These are phyloP conservation scores for Sextonia rubra DNA, from an alignment of 164 flowering plant species.

Conservation along the genomic window DNA sequence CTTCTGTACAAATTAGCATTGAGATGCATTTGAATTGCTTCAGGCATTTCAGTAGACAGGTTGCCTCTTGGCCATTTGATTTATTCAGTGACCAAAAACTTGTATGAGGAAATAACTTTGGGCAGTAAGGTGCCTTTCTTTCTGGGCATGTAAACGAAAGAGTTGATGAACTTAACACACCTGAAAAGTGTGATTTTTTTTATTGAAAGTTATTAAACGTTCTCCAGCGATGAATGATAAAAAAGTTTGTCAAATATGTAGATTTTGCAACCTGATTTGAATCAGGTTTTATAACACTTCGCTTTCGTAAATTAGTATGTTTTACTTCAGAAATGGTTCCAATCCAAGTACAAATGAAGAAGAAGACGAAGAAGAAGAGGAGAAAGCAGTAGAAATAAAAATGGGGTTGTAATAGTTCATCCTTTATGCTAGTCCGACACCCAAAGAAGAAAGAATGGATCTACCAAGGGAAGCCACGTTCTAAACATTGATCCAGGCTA, in stretches of 20 bases:
- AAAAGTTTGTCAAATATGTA: not conserved
- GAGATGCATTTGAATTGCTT: not conserved
- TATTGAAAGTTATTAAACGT: not conserved
- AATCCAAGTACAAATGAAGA: not conserved
- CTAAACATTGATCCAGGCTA: too few relatives aligned
- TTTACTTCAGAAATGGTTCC: not conserved
- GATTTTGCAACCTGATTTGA: not conserved
- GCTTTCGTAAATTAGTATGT: not conserved
- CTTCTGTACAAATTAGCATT: not conserved
- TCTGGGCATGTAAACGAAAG: too few relatives aligned
- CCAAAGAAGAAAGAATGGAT: too few relatives aligned
- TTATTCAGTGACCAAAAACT: not conserved
- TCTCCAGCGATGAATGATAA: not conserved
- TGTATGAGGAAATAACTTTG: not conserved
- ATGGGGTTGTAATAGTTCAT: not conserved
- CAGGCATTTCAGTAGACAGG: not conserved
- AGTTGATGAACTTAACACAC: not conserved
- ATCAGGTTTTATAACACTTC: not conserved
- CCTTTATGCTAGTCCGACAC: too few relatives aligned
- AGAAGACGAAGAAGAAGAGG: not conserved
- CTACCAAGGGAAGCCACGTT: too few relatives aligned
- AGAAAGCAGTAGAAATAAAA: too few relatives aligned
- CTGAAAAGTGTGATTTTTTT: too few relatives aligned
- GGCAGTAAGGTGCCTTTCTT: not conserved
- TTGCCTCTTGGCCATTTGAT: not conserved